Percentiles rank a stretch among this genome's conserved stretches.
These are phyloP conservation scores for Austroboletus festivus DNA, from an alignment of 768 basidiomycete genomes.

Conservation along the genomic window DNA sequence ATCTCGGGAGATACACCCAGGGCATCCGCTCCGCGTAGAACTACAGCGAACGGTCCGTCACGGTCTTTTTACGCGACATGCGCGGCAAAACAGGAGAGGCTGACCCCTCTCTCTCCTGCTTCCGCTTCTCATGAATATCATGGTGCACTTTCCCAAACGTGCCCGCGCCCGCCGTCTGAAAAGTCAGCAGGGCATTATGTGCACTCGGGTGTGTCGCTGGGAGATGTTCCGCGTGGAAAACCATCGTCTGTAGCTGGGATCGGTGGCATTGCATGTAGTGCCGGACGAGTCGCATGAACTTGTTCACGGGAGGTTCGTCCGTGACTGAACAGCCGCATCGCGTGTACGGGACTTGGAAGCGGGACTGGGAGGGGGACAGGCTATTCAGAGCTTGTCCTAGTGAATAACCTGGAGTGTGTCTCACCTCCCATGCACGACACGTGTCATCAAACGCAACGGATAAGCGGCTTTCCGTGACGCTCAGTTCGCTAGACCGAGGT, in stretches of 20 bases:
- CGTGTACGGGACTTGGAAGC: conserved; percentile 52
- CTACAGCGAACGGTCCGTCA: too few relatives aligned
- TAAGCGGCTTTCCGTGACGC: conserved; percentile 44
- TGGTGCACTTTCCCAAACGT: conserved; percentile 14
- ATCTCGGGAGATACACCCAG: too few relatives aligned
- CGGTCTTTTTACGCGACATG: too few relatives aligned
- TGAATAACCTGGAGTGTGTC: background rate
- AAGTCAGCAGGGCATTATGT: conserved; percentile 45
- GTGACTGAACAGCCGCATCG: conserved; percentile 59
- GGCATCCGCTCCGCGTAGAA: too few relatives aligned
- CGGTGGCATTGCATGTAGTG: conserved; percentile 17
- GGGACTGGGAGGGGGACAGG: conserved; percentile 19
- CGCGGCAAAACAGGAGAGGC: too few relatives aligned
- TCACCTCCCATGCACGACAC: conserved; percentile 49
- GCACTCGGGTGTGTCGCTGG: conserved; percentile 55
- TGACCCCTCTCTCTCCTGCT: too few relatives aligned
- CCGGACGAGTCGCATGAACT: conserved; percentile 35
- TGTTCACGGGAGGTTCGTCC: conserved; percentile 42
- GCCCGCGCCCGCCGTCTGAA: conserved; percentile 25
- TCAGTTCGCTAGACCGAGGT: conserved; percentile 40
- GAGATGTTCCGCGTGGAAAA: conserved; percentile 36
- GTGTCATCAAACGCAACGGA: conserved; percentile 49
- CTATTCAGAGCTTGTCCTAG: background rate
- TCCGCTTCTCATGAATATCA: too few relatives aligned
- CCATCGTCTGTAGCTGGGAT: conserved; percentile 34